Conservation (phyloP, 2,329 filamentous ascomycete genomes). For the Chaetothyriales sp. region DNA sequence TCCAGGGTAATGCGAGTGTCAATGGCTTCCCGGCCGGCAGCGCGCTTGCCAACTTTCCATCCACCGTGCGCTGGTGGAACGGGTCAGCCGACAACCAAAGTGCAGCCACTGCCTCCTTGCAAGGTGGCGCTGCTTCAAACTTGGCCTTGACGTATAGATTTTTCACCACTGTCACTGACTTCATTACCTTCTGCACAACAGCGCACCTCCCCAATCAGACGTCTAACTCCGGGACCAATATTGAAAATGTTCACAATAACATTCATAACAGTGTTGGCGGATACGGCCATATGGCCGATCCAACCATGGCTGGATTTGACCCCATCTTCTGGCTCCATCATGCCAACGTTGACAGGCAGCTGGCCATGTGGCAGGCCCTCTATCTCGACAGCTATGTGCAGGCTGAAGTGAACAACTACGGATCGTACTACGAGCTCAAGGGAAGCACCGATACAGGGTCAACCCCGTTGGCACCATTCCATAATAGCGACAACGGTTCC, state of each 20-base stretch:
- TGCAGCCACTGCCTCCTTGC: constrained; percentile 11
- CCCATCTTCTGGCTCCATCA: constrained; percentile 70
- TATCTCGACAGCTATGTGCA: constrained; percentile 47
- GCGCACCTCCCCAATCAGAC: constrained; percentile 6
- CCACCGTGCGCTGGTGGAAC: constrained; percentile 14
- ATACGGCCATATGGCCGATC: constrained; percentile 53
- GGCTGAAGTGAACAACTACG: constrained; percentile 36
- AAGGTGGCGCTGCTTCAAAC: constrained; percentile 11
- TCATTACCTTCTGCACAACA: constrained; percentile 14
- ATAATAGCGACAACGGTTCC: constrained; percentile 31
- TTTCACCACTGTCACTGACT: constrained; percentile 19
- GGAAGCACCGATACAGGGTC: constrained; percentile 11
- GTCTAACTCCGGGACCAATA: constrained; percentile 8
- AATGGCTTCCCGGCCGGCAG: constrained; percentile 17
- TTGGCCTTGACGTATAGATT: constrained; percentile 20
- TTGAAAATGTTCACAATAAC: constrained; percentile 36
- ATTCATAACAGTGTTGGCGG: constrained; percentile 43
- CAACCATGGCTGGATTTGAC: constrained; percentile 63
- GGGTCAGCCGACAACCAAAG: constrained; percentile 11
- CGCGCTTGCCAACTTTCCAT: constrained; percentile 9
- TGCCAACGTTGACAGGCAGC: constrained; percentile 57
- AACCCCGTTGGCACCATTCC: constrained; percentile 48
- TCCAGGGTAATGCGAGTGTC: constrained; percentile 10
- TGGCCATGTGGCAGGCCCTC: constrained; percentile 64
- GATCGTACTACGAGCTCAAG: constrained; percentile 37